A percentile compares a stretch with the other conserved stretches of the same genome.
Conservation (phyloP, 768 basidiomycete species). For the Pholiota conissans region DNA sequence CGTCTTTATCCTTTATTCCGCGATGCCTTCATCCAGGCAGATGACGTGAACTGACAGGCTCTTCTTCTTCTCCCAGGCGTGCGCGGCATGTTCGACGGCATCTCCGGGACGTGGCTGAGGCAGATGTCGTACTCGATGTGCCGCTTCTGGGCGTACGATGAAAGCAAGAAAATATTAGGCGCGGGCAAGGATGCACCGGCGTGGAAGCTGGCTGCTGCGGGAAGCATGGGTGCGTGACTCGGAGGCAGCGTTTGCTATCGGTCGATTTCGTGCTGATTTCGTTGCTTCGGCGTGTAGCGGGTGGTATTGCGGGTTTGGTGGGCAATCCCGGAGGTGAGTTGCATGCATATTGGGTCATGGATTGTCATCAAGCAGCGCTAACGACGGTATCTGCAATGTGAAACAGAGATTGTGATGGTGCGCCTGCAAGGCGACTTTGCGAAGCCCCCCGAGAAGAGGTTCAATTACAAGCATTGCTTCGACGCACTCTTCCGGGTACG, state of each 20-base stretch:
- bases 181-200: slow-evolving; percentile 72
- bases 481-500: slow-evolving; percentile 85
- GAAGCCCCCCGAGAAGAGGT: slow-evolving; percentile 82
- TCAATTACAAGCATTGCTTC: slow-evolving; percentile 89
- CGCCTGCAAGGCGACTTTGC: slow-evolving; percentile 91
- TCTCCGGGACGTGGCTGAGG: slow-evolving; percentile 84
- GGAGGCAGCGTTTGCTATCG: background rate
- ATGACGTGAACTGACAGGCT: too few species aligned
- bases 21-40: background rate
- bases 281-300: slow-evolving; percentile 47
- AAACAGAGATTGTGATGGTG: slow-evolving; percentile 78
- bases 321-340: slow-evolving; percentile 81
- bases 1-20: too few species aligned
- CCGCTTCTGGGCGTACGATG: slow-evolving; percentile 93
- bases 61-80: slow-evolving; percentile 35
- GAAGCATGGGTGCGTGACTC: slow-evolving; percentile 76
- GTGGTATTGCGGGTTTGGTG: slow-evolving; percentile 82
- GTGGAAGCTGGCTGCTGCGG: slow-evolving; percentile 80
- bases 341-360: too few species aligned
- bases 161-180: slow-evolving; percentile 70
- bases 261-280: background rate
- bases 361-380: too few species aligned
- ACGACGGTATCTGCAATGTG: background rate
- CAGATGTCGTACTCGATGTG: slow-evolving; percentile 94
- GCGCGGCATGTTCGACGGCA: slow-evolving; percentile 82